Conservation (phyloP, 129 eudicot genomes). For the Smallanthus sonchifolius region DNA sequence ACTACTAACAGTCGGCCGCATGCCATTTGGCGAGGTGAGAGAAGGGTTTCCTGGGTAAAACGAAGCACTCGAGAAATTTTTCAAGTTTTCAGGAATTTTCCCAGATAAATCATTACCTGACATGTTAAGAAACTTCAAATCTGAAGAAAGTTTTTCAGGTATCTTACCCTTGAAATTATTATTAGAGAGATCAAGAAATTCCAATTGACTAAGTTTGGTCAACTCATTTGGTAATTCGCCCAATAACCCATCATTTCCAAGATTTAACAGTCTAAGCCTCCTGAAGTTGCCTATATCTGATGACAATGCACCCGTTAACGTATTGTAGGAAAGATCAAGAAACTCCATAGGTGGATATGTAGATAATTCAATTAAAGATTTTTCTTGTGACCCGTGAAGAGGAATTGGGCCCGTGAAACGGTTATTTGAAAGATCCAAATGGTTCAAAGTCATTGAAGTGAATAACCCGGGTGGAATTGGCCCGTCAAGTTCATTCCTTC, state of each 20-base stretch:
- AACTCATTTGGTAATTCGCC: slow-evolving; percentile 73
- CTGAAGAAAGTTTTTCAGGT: slow-evolving; percentile 57
- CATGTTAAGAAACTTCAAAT: slow-evolving; percentile 53
- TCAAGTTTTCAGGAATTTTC: slow-evolving; percentile 57
- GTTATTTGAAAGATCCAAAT: slow-evolving; percentile 75
- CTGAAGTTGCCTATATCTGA: slow-evolving; percentile 63
- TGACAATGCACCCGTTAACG: slow-evolving; percentile 52
- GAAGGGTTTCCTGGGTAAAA: slow-evolving; percentile 74
- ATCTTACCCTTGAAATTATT: slow-evolving; percentile 65
- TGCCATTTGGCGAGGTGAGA: slow-evolving; percentile 29
- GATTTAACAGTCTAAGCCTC: slow-evolving; percentile 65
- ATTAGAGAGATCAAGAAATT: slow-evolving; percentile 71
- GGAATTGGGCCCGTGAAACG: slow-evolving; percentile 73
- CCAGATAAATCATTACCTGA: slow-evolving; percentile 68
- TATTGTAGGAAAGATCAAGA: slow-evolving; percentile 79
- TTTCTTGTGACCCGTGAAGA: slow-evolving; percentile 53
- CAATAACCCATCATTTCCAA: slow-evolving; percentile 64
- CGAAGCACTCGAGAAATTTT: slow-evolving; percentile 50
- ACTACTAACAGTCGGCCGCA: background rate
- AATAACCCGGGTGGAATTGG: slow-evolving; percentile 65
- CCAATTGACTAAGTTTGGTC: slow-evolving; percentile 56
- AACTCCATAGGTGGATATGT: slow-evolving; percentile 71
- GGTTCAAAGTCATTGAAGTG: slow-evolving; percentile 53
- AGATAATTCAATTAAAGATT: slow-evolving; percentile 56
- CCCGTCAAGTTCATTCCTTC: slow-evolving; percentile 70